A percentile compares a stretch with the other conserved stretches of the same genome.
Evolutionary conservation across 495 filamentous ascomycete species (phyloP).

Genomic region (Penicillium waksmanii): DNA sequence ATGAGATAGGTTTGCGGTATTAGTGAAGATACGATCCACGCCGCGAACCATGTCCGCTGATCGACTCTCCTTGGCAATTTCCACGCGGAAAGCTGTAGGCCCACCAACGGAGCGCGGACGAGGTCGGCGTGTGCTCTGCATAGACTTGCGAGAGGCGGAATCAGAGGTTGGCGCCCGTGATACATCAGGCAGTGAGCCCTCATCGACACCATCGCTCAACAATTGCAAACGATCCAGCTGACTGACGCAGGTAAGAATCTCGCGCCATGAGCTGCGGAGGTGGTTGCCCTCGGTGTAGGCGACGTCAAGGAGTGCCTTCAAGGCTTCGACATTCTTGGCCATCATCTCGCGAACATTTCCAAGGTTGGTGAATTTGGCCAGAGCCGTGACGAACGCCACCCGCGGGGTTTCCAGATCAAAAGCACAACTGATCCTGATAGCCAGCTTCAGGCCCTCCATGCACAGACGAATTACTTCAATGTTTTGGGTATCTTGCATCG

Average conservation of each 20-base stretch:
- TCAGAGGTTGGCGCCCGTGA: slow-evolving; percentile 69
- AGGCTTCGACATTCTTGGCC: slow-evolving; percentile 91
- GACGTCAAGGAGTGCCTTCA: slow-evolving; percentile 88
- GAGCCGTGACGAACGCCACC: slow-evolving; percentile 89
- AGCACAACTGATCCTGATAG: slow-evolving; percentile 87
- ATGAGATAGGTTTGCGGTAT: slow-evolving; percentile 88
- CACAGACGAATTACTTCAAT: slow-evolving; percentile 87
- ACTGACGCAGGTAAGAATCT: slow-evolving; percentile 92
- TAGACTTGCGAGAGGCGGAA: slow-evolving; percentile 63
- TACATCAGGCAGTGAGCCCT: slow-evolving; percentile 89
- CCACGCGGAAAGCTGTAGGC: slow-evolving; percentile 71
- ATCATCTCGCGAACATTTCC: slow-evolving; percentile 96
- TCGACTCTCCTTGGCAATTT: slow-evolving; percentile 88
- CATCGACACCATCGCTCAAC: slow-evolving; percentile 92
- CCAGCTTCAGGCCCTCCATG: slow-evolving; percentile 92
- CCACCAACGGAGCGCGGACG: slow-evolving; percentile 67
- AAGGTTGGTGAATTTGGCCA: slow-evolving; percentile 92
- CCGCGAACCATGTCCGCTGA: slow-evolving; percentile 90
- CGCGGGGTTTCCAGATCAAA: slow-evolving; percentile 91
- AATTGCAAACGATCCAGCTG: slow-evolving; percentile 95
- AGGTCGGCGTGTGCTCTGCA: slow-evolving; percentile 63
- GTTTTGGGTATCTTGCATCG: slow-evolving; percentile 89
- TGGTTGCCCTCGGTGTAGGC: slow-evolving; percentile 90
- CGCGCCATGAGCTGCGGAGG: slow-evolving; percentile 88
- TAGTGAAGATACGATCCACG: slow-evolving; percentile 95